Evolutionary conservation across 169 alveolate species (phyloP).

Genomic region (Plasmodium reichenowi): DNA sequence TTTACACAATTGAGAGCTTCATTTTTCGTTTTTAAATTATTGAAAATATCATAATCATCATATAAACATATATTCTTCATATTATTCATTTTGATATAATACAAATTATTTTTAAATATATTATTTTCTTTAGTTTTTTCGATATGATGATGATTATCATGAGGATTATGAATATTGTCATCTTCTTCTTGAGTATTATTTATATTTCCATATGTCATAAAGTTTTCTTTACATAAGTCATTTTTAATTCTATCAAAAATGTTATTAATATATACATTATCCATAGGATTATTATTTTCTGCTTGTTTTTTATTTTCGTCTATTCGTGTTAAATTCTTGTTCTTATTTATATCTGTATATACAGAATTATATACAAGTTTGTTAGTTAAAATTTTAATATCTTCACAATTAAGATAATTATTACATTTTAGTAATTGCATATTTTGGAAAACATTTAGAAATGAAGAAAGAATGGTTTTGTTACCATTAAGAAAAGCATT

Average conservation of each 20-base stretch:
- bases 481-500: constrained; percentile 30
- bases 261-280: constrained; percentile 16
- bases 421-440: constrained; percentile 46
- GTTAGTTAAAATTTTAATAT: constrained; percentile 39
- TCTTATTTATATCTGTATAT: constrained; percentile 46
- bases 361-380: constrained; percentile 21
- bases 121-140: constrained; percentile 20
- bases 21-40: constrained; percentile 43
- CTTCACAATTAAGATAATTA: constrained; percentile 45
- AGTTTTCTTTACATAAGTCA: constrained; percentile 1
- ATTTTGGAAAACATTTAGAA: constrained; percentile 26
- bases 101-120: not conserved
- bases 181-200: not conserved
- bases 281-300: not conserved
- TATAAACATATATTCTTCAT: constrained; percentile 32
- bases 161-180: not conserved
- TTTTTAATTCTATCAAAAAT: not conserved
- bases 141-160: constrained; percentile 4
- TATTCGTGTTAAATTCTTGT: not conserved
- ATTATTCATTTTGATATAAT: constrained; percentile 45
- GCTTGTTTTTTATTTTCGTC: constrained; percentile 5
- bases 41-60: constrained; percentile 66
- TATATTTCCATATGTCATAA: not conserved
- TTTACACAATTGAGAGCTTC: constrained; percentile 56
- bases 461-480: constrained; percentile 37